Base-by-base conservation (phyloP, 192 early-diverging fungal species). In the Gonapodya sp. region DNA sequence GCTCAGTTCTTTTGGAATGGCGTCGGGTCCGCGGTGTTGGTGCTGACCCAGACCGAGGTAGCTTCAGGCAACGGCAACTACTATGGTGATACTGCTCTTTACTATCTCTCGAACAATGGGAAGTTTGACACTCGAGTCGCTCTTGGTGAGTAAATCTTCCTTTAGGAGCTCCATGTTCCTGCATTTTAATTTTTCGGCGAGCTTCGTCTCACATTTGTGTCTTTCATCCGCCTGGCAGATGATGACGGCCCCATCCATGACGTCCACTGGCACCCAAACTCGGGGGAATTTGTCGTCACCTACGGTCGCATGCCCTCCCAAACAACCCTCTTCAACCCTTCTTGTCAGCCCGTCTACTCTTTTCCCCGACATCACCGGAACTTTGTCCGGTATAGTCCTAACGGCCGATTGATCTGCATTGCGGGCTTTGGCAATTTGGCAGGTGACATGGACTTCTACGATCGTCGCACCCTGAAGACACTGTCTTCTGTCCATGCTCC, bases 391-490 rank as follows among this genome's bases (percentile, higher is more conserved):
- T 98, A 92, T 90, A 95, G 92, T 80, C 93, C 96, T 35, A 94
- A 97, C 80, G 97, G 98, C 81, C 90, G 96, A 35, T 86, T 95
- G 31, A 85, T 98, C 37, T 93, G 89, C 81, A 89, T 98, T 80
- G 98, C 92, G 32, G 98, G 98, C 64, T 98, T 99, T 82, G 98
- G 98, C 35, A 99, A 98, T 86, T 87, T 99, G 84, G 91, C 94
- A 18, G 97, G 98, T 35, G 94, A 94, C 34, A 87, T 98, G 81
- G 96, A 96, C 82, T 86, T 99, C 78, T 99, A 95, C 94, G 98
- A 99, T 85, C 91, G 94, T 82, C 92, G 92, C 81, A 90, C 89
- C 1, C 89, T 95, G 74, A 94, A 92, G 81, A 96, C 96, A 85
- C 86, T 97, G 73, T 86, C 88, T 36, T 92, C 94, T 1, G 86